Percentiles rank a stretch among this genome's conserved stretches.
phyloP scores from a whole-genome alignment of 129 eudicot genomes.

The Centaurea solstitialis region DNA sequence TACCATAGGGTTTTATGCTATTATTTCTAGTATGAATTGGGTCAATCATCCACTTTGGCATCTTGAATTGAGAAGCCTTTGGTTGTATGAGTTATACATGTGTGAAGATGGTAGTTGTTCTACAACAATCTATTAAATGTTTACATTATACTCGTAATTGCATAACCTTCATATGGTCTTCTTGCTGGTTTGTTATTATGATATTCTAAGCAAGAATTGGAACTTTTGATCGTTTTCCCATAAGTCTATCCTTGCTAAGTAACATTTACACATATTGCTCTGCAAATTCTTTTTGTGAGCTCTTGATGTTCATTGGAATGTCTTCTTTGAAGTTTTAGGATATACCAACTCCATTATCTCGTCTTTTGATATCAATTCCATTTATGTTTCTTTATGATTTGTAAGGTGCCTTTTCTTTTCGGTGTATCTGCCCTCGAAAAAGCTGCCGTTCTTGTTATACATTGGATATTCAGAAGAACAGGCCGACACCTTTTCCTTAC shows the following conservation, averaged over 20 bases:
- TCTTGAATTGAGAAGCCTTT: background rate
- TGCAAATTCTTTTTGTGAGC: background rate
- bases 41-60: constrained; percentile 1
- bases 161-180: background rate
- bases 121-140: background rate
- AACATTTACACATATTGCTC: background rate
- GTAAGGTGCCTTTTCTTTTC: constrained; percentile 92
- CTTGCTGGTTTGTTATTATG: background rate
- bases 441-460: constrained; percentile 70
- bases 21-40: background rate
- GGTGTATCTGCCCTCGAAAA: constrained; percentile 85
- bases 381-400: constrained; percentile 14
- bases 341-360: background rate
- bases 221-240: background rate
- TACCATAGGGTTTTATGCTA: background rate
- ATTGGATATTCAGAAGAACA: constrained; percentile 96
- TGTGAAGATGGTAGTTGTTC: background rate
- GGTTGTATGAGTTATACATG: background rate
- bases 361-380: constrained; percentile 1
- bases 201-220: background rate
- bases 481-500: constrained; percentile 92
- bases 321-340: background rate
- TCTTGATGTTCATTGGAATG: constrained; percentile 1
- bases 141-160: background rate
- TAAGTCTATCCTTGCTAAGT: background rate